phyloP scores from a whole-genome alignment of 1,284 basidiomycete species.

The Cryptococcus sp. region DNA sequence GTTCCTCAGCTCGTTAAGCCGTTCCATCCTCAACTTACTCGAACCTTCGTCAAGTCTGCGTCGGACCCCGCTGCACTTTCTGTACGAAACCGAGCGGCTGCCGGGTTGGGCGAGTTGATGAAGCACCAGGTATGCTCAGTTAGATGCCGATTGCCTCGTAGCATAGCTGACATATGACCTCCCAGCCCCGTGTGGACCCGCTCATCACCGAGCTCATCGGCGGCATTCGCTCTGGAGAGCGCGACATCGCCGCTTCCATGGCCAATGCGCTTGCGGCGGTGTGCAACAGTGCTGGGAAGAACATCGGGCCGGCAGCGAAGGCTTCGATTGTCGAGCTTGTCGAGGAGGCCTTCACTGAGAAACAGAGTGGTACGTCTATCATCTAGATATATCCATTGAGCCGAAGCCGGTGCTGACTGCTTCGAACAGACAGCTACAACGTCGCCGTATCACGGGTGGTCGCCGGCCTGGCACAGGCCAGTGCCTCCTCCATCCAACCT shows the following conservation, averaged over 20 bases:
- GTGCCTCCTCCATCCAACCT: conserved; percentile 63
- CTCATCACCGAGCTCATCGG: conserved; percentile 77
- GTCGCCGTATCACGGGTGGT: conserved; percentile 67
- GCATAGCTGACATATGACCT: background rate
- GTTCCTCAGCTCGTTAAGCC: conserved; percentile 91
- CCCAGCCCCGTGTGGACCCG: conserved; percentile 55
- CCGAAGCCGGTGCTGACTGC: background rate
- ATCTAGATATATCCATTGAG: conserved; percentile 1
- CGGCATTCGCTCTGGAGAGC: conserved; percentile 59
- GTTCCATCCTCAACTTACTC: conserved; percentile 96
- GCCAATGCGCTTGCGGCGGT: conserved; percentile 74
- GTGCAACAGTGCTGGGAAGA: conserved; percentile 65
- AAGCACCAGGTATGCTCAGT: conserved; percentile 70
- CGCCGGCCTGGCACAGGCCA: conserved; percentile 60
- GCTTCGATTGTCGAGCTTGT: conserved; percentile 72
- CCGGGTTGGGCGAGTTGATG: conserved; percentile 90
- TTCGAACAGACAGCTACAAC: conserved; percentile 63
- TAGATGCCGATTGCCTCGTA: conserved; percentile 1
- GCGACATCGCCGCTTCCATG: conserved; percentile 70
- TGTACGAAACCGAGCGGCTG: conserved; percentile 77
- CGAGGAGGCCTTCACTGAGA: conserved; percentile 71
- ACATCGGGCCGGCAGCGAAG: conserved; percentile 72
- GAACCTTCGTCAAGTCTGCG: conserved; percentile 93
- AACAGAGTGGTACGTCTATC: conserved; percentile 60
- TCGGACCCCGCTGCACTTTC: conserved; percentile 73